Evolutionary conservation across 1,284 basidiomycete genomes (phyloP), one percentile per base, ranked within the genome.

Genomic region (Lignosus rhinocerotis): DNA sequence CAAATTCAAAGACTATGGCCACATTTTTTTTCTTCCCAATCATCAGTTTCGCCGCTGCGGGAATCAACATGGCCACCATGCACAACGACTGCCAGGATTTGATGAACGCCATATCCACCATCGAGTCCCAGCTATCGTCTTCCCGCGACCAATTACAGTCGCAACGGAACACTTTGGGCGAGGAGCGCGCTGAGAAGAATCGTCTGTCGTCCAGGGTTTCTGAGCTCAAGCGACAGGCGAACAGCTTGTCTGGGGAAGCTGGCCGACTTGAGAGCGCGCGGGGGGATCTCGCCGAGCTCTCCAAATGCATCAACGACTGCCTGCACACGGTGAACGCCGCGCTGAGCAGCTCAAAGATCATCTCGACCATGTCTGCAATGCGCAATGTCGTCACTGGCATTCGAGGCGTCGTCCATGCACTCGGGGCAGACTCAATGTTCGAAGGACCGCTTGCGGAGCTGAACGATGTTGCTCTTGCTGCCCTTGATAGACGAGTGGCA

Each of bases 261-360:
- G 31, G 33, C 31, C 12, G 11, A 14, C 53, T 55, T 17, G 11
- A 30, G 30, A 8, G 6, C 16, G 34, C 48, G 38, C 49, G 53
- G 9, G 38, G 3, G 36, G n/a, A 31, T 17, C 53, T 55, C 30
- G 44, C 58, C 44, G 34, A 47, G 21, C 45, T 59, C 19, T 55
- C 58, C 9, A 17, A 10, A 16, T 32, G 42, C 42, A 59, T 59
- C 53, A 59, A 59, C 44, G 53, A 59, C 6, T 55, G 58, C 49
- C 21, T 59, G 19, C 21, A 51, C 21, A 45, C 53, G 6, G 58
- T 59, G n/a, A 51, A 51, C 44, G 43, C 34, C 8, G 53, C 58
- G 53, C 32, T 59, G 53, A 52, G 49, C 58, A 55, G 58, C 53
- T 59, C 58, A 34, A 36, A 44, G 38, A 30, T 38, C 14, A 59